Evolutionary conservation across 345 rosid species (phyloP).

Genomic region (Salix dunnii): DNA sequence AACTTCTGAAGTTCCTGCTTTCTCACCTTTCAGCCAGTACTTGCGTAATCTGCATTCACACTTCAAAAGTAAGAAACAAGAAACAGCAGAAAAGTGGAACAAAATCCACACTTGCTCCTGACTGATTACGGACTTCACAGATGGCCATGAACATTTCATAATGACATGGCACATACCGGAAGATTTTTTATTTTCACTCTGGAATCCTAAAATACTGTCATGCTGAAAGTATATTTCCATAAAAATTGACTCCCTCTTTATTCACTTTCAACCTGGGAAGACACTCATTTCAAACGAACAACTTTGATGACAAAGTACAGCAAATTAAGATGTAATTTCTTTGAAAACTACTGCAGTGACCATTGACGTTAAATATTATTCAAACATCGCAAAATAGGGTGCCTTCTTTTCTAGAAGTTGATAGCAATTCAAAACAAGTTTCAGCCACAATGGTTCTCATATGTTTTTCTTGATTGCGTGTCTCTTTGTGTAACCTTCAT

Average conservation of each 20-base stretch:
- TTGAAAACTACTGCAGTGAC: not conserved
- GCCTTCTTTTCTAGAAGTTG: not conserved
- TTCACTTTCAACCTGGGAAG: not conserved
- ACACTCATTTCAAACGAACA: not conserved
- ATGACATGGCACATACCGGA: not conserved
- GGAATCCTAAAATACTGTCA: too few relatives aligned
- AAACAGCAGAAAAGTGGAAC: not conserved
- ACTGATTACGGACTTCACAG: not conserved
- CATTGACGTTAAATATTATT: not conserved
- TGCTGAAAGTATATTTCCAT: too few relatives aligned
- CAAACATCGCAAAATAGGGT: not conserved
- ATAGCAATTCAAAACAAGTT: not conserved
- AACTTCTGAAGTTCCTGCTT: constrained; percentile 70
- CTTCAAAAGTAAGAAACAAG: not conserved
- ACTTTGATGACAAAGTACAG: not conserved
- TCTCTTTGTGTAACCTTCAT: too few relatives aligned
- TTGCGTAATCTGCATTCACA: constrained; percentile 52
- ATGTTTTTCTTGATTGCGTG: too few relatives aligned
- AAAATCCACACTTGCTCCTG: not conserved
- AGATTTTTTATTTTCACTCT: too few relatives aligned
- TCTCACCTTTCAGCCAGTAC: constrained; percentile 90
- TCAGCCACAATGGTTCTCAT: too few relatives aligned
- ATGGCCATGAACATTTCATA: not conserved
- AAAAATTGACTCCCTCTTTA: too few relatives aligned
- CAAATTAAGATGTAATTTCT: not conserved